These are phyloP conservation scores for Nemania sp. DNA, from an alignment of 2,329 filamentous ascomycete genomes.

Conservation along the genomic window DNA sequence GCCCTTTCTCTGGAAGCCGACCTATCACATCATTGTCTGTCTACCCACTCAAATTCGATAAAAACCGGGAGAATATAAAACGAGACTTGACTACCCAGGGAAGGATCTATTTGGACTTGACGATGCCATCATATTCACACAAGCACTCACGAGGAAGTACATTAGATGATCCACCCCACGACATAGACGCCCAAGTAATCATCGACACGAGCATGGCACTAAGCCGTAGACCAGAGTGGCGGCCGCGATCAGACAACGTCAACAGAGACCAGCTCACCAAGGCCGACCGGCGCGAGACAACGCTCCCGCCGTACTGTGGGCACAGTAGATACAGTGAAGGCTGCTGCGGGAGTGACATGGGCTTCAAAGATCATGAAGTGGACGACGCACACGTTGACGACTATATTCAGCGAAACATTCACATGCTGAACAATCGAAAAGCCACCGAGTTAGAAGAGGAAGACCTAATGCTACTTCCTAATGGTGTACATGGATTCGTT, in stretches of 20 bases:
- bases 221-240: constrained; percentile 10
- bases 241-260: not conserved
- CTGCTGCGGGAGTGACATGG: constrained; percentile 21
- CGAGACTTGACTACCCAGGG: constrained; percentile 15
- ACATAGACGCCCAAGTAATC: constrained; percentile 26
- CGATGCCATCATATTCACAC: constrained; percentile 11
- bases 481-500: constrained; percentile 19
- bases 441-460: constrained; percentile 2
- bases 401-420: constrained; percentile 1
- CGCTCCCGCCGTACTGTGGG: not conserved
- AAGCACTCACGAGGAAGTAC: constrained; percentile 19
- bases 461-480: constrained; percentile 24
- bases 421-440: not conserved
- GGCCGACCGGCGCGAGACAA: constrained; percentile 17
- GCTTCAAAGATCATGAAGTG: constrained; percentile 11
- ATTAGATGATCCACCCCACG: constrained; percentile 22
- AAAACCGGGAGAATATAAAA: not conserved
- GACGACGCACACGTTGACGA: not conserved
- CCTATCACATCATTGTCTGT: constrained; percentile 20
- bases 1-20: constrained; percentile 6
- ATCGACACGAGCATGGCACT: constrained; percentile 28
- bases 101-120: constrained; percentile 16
- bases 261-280: constrained; percentile 13
- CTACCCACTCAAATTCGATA: constrained; percentile 19
- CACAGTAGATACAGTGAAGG: not conserved